phyloP scores from a whole-genome alignment of 768 basidiomycete species.

The Boletus rubescentipes region DNA sequence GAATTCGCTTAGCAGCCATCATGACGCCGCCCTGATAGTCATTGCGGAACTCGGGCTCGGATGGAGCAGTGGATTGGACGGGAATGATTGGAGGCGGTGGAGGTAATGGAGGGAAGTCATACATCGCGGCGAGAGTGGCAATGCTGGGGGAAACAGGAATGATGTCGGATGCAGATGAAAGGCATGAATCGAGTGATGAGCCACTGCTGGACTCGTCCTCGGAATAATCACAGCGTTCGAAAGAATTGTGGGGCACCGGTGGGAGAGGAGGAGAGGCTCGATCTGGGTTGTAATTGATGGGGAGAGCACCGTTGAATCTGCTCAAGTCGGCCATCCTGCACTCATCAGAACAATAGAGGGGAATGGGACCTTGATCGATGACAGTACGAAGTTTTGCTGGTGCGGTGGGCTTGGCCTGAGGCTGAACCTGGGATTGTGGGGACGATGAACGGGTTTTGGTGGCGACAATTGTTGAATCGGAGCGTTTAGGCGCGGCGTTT shows the following conservation, averaged over 20 bases:
- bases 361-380: constrained; percentile 79
- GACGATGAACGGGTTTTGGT: constrained; percentile 15
- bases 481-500: constrained; percentile 53
- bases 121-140: constrained; percentile 39
- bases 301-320: constrained; percentile 38
- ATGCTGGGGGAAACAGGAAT: constrained; percentile 31
- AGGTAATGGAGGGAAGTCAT: constrained; percentile 54
- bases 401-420: constrained; percentile 28
- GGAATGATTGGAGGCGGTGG: constrained; percentile 47
- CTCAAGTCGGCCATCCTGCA: constrained; percentile 63
- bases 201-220: constrained; percentile 43
- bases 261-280: constrained; percentile 41
- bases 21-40: constrained; percentile 62
- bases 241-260: constrained; percentile 42
- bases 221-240: constrained; percentile 33
- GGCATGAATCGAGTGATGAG: constrained; percentile 38
- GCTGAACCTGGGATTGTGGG: constrained; percentile 21
- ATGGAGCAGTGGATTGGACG: constrained; percentile 18
- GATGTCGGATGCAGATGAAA: constrained; percentile 26
- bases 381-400: constrained; percentile 57
- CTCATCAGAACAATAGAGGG: constrained; percentile 82
- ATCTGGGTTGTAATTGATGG: constrained; percentile 49
- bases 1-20: constrained; percentile 64
- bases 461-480: constrained; percentile 22
- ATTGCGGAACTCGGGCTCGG: constrained; percentile 32